A percentile compares a stretch with the other conserved stretches of the same genome.
Evolutionary conservation across 345 rosid genomes (phyloP).

Genomic region (Ricinus communis): DNA sequence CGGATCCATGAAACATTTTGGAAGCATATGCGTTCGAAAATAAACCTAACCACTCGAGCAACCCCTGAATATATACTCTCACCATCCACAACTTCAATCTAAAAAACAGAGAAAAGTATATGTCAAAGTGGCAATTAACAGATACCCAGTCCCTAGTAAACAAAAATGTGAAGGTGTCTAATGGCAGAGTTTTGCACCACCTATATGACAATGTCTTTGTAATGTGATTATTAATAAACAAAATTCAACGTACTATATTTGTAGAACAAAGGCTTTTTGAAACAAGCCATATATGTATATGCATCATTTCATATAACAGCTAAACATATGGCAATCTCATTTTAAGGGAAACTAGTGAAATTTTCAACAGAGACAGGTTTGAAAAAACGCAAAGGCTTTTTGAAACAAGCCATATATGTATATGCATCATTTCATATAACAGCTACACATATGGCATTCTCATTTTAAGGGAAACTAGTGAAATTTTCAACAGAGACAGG

Average conservation of each 20-base stretch:
- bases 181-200: neutral
- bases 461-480: neutral
- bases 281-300: neutral
- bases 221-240: neutral
- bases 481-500: conserved; percentile 11
- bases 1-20: conserved; percentile 69
- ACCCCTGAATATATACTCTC: conserved; percentile 60
- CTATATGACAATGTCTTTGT: neutral
- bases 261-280: neutral
- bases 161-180: neutral
- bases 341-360: neutral
- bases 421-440: neutral
- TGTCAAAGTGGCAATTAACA: conserved; percentile 4
- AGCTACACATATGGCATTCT: too few relatives aligned
- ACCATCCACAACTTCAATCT: conserved; percentile 58
- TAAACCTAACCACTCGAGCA: conserved; percentile 61
- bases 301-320: neutral
- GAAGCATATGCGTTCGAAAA: conserved; percentile 63
- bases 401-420: neutral
- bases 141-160: neutral
- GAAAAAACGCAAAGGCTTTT: neutral
- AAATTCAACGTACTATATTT: neutral
- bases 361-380: conserved; percentile 8
- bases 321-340: too few relatives aligned
- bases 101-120: conserved; percentile 22